Conservation (phyloP, 495 filamentous ascomycete species). For the Hypoxylon crocopeplum region DNA sequence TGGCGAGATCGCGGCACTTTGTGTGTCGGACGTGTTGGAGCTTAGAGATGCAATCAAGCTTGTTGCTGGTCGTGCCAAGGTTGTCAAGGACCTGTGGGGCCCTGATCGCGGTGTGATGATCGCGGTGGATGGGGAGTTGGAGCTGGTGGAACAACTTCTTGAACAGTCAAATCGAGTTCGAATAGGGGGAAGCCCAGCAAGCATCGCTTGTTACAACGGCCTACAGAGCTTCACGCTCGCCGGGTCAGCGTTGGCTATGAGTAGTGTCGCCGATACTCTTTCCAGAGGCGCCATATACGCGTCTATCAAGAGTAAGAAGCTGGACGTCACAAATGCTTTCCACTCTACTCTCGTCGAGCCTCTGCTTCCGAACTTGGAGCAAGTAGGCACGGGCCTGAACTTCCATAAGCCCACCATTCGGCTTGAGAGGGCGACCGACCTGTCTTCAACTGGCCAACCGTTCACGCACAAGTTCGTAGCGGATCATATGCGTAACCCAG, state of each 20-base stretch:
- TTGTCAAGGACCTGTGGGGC: constrained; percentile 48
- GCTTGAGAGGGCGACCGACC: constrained; percentile 31
- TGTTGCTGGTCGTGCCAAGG: constrained; percentile 44
- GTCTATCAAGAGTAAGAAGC: constrained; percentile 41
- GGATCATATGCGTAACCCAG: constrained; percentile 57
- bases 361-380: constrained; percentile 41
- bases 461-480: constrained; percentile 40
- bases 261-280: constrained; percentile 28
- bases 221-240: constrained; percentile 54
- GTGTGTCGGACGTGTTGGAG: constrained; percentile 41
- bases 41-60: constrained; percentile 47
- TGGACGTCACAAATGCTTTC: constrained; percentile 59
- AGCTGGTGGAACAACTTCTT: constrained; percentile 30
- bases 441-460: constrained; percentile 15
- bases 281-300: constrained; percentile 1
- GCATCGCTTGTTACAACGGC: constrained; percentile 58
- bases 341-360: constrained; percentile 56
- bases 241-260: constrained; percentile 44
- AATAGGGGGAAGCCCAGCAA: constrained; percentile 15
- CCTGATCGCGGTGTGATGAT: constrained; percentile 51
- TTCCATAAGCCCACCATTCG: constrained; percentile 32
- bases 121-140: constrained; percentile 45
- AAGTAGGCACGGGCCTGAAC: constrained; percentile 31
- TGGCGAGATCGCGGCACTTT: constrained; percentile 55
- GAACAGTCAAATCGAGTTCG: constrained; percentile 15